phyloP scores from a whole-genome alignment of 345 rosid species.

The Heritiera fomes region DNA sequence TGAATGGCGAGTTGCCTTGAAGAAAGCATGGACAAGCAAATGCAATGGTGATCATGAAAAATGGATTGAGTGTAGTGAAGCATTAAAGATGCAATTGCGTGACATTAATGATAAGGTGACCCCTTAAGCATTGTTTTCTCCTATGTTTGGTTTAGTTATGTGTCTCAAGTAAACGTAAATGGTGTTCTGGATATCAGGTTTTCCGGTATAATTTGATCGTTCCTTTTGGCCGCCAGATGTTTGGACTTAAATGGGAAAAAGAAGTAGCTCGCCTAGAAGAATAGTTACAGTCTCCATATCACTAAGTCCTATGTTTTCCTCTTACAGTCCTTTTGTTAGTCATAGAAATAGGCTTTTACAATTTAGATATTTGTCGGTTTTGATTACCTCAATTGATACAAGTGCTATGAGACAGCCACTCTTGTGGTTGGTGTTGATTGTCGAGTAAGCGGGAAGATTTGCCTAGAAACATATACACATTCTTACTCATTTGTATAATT shows the following conservation, averaged over 20 bases:
- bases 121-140: neutral
- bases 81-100: slow-evolving; percentile 54
- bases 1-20: slow-evolving; percentile 66
- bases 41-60: slow-evolving; percentile 45
- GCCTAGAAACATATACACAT: neutral
- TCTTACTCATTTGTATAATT: no score
- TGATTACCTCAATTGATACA: neutral
- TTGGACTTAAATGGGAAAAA: slow-evolving; percentile 87
- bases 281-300: slow-evolving; percentile 5
- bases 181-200: slow-evolving; percentile 50
- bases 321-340: neutral
- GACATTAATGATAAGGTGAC: slow-evolving; percentile 72
- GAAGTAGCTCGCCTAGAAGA: slow-evolving; percentile 67
- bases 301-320: neutral
- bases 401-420: neutral
- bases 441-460: no score
- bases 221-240: slow-evolving; percentile 88
- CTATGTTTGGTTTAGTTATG: neutral
- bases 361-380: neutral
- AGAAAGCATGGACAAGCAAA: slow-evolving; percentile 68
- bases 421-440: neutral
- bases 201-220: slow-evolving; percentile 79
- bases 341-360: no score
- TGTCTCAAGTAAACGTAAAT: neutral
- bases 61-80: slow-evolving; percentile 52